phyloP scores from a whole-genome alignment of 208 protist genomes.

The Phytomonas serpens region DNA sequence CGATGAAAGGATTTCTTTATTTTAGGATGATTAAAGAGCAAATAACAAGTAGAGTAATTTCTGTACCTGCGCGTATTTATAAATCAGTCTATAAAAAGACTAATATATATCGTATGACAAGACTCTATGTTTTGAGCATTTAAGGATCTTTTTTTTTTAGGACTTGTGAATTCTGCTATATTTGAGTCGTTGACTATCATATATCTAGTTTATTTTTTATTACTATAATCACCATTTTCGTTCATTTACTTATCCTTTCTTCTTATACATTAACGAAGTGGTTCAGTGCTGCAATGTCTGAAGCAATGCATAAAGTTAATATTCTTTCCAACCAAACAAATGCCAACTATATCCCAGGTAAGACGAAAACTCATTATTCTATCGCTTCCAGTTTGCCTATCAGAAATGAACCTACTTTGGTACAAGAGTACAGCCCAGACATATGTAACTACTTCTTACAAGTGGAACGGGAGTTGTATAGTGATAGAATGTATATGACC shows the following conservation, averaged over 20 bases:
- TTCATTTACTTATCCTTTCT: slow-evolving; percentile 16
- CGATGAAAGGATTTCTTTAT: neutral
- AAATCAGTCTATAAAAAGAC: neutral
- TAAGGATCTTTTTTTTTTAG: slow-evolving; percentile 12
- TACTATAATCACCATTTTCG: neutral
- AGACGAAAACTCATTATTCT: neutral
- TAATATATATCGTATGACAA: neutral
- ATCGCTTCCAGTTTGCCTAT: neutral
- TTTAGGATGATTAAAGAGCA: neutral
- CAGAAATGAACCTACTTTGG: slow-evolving; percentile 9
- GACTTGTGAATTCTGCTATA: slow-evolving; percentile 4
- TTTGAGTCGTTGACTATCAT: slow-evolving; percentile 7
- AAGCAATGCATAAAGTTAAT: slow-evolving; percentile 8
- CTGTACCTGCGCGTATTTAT: neutral
- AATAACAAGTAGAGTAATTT: neutral
- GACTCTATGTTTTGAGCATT: neutral
- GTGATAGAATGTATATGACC: slow-evolving; percentile 38
- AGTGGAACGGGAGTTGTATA: slow-evolving; percentile 37
- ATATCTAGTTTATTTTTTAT: slow-evolving; percentile 13
- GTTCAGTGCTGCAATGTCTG: slow-evolving; percentile 10
- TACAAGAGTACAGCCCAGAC: slow-evolving; percentile 52
- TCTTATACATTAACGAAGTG: neutral
- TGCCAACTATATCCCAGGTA: slow-evolving; percentile 14
- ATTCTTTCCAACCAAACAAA: slow-evolving; percentile 31
- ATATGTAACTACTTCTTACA: slow-evolving; percentile 69